phyloP scores from a whole-genome alignment of 2,329 filamentous ascomycete species.

The Thermomyces lanuginosus region DNA sequence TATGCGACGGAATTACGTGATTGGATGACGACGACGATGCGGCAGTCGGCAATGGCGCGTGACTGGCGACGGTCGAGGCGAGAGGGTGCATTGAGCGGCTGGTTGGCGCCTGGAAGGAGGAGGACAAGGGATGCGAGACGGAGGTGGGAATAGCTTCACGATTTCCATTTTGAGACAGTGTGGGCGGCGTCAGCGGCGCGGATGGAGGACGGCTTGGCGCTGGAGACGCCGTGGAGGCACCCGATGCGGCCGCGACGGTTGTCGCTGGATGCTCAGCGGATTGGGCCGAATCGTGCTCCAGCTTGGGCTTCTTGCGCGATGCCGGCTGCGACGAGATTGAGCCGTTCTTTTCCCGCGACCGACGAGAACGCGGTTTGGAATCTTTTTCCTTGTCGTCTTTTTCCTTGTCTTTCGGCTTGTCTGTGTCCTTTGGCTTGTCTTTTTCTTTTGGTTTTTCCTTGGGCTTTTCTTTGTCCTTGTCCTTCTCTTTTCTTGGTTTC shows the following conservation, averaged over 20 bases:
- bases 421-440: constrained; percentile 7
- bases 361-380: constrained; percentile 17
- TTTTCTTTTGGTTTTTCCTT: constrained; percentile 8
- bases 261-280: constrained; percentile 5
- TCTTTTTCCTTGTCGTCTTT: constrained; percentile 10
- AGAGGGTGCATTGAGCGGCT: constrained; percentile 12
- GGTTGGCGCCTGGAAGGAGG: constrained; percentile 12
- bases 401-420: constrained; percentile 9
- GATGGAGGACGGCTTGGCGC: constrained; percentile 8
- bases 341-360: constrained; percentile 22
- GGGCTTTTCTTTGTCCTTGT: constrained; percentile 9
- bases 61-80: constrained; percentile 5
- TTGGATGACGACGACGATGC: constrained; percentile 3
- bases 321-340: constrained; percentile 13
- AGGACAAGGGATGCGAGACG: constrained; percentile 16
- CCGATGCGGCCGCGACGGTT: constrained; percentile 7
- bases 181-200: constrained; percentile 3
- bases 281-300: constrained; percentile 15
- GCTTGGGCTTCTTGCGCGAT: constrained; percentile 34
- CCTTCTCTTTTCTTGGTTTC: constrained; percentile 9
- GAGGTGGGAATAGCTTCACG: constrained; percentile 24
- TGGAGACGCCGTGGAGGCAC: no score
- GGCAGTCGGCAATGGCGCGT: not conserved
- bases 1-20: constrained; percentile 8
- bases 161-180: constrained; percentile 18